Conservation (phyloP, 306 rosid genomes). For the Erythrophleum fordii region DNA sequence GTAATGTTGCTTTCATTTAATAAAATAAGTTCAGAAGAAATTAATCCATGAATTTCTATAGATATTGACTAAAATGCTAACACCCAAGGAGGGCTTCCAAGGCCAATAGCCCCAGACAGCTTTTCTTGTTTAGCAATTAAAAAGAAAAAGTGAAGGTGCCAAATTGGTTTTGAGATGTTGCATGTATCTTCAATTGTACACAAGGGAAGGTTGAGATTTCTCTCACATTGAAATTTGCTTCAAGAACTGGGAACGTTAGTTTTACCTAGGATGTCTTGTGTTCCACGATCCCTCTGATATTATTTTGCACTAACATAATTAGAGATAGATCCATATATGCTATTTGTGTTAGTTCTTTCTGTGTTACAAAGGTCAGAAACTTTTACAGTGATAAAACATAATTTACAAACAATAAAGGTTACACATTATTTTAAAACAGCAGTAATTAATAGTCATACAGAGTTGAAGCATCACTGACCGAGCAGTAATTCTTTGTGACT, state of each 20-base stretch:
- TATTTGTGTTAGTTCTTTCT: slow-evolving; percentile 7
- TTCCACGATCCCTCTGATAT: background rate
- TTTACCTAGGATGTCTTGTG: background rate
- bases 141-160: background rate
- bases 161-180: background rate
- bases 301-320: background rate
- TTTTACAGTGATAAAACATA: slow-evolving; percentile 11
- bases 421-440: slow-evolving; percentile 20
- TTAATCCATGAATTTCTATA: too few species aligned
- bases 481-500: slow-evolving; percentile 61
- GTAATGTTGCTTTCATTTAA: too few species aligned
- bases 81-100: background rate
- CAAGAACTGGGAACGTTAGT: background rate
- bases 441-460: slow-evolving; percentile 13
- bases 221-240: background rate
- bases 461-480: slow-evolving; percentile 59
- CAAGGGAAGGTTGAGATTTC: background rate
- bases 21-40: too few species aligned
- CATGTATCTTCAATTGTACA: background rate
- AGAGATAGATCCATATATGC: background rate
- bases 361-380: slow-evolving; percentile 11
- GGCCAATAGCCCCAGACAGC: background rate
- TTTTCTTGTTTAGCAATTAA: background rate
- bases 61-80: background rate
- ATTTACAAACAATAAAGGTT: slow-evolving; percentile 25